A percentile compares a stretch with the other conserved stretches of the same genome.
These are phyloP conservation scores for Debaryomyces maramus DNA, from an alignment of 805 yeast species.

Conservation along the genomic window DNA sequence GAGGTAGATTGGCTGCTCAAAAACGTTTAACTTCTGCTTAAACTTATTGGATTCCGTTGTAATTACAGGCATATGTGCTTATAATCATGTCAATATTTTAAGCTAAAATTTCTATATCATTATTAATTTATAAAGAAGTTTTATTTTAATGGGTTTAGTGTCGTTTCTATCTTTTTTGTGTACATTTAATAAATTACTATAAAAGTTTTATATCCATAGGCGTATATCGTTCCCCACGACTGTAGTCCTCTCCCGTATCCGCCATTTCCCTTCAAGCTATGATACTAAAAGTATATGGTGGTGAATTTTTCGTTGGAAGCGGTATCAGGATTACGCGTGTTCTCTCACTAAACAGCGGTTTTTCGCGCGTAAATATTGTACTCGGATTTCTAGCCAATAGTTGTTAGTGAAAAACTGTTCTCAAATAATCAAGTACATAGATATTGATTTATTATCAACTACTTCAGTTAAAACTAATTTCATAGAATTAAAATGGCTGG, in stretches of 20 bases:
- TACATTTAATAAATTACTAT: slow-evolving; percentile 14
- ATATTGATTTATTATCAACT: not conserved
- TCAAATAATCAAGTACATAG: not conserved
- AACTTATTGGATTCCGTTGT: slow-evolving; percentile 5
- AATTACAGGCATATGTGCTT: not conserved
- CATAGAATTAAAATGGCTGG: slow-evolving; percentile 24
- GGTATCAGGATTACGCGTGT: not conserved
- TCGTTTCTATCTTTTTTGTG: slow-evolving; percentile 10
- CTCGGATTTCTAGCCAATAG: slow-evolving; percentile 6
- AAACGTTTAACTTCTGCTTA: slow-evolving; percentile 74
- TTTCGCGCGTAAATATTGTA: slow-evolving; percentile 6
- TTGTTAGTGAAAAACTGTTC: slow-evolving; percentile 1
- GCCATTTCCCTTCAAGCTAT: too few species aligned
- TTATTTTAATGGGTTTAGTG: slow-evolving; percentile 10
- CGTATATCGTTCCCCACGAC: too few species aligned
- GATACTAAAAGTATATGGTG: too few species aligned
- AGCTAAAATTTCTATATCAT: slow-evolving; percentile 5
- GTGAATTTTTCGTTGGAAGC: too few species aligned
- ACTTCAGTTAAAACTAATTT: not conserved
- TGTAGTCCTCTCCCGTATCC: too few species aligned
- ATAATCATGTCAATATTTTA: slow-evolving; percentile 4
- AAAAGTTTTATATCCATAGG: slow-evolving; percentile 1
- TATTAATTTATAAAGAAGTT: slow-evolving; percentile 5
- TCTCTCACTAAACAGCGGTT: not conserved
- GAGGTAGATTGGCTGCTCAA: slow-evolving; percentile 86